Evolutionary conservation across 169 alveolate species (phyloP).

Genomic region (Eimeria tenella): DNA sequence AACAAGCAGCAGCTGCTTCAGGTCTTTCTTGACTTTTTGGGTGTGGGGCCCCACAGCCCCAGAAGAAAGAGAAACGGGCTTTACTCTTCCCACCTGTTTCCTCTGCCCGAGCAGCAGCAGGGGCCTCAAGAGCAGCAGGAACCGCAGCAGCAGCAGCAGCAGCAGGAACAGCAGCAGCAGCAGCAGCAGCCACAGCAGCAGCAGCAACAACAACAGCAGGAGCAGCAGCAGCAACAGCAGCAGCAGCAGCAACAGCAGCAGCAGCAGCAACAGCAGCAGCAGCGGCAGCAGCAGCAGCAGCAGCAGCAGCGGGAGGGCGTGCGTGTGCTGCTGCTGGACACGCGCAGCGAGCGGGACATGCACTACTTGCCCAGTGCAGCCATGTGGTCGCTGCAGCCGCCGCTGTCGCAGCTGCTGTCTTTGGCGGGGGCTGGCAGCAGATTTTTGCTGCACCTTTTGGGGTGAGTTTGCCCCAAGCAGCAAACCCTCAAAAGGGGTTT

Average conservation of each 20-base stretch:
- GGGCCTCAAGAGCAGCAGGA: not conserved
- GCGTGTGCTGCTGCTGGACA: slow-evolving; percentile 21
- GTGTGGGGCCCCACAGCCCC: slow-evolving; percentile 78
- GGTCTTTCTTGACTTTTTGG: slow-evolving; percentile 79
- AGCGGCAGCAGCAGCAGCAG: not conserved
- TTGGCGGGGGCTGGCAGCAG: not conserved
- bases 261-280: not conserved
- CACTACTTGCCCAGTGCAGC: not conserved
- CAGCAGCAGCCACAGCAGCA: not conserved
- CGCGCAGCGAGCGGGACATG: slow-evolving; percentile 7
- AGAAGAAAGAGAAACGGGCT: slow-evolving; percentile 82
- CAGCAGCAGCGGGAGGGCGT: not conserved
- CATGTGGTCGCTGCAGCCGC: not conserved
- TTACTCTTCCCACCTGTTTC: slow-evolving; percentile 84
- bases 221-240: not conserved
- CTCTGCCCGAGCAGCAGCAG: slow-evolving; percentile 67
- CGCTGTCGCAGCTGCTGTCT: not conserved
- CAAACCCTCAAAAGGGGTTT: not conserved
- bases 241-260: not conserved
- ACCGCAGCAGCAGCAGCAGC: not conserved
- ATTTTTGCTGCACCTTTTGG: not conserved
- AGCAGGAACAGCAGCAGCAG: not conserved
- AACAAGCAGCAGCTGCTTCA: slow-evolving; percentile 69
- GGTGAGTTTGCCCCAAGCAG: not conserved
- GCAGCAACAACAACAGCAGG: not conserved